A percentile compares a stretch with the other conserved stretches of the same genome.
phyloP scores from a whole-genome alignment of 2,329 filamentous ascomycete species.

The Aspergillus cejpii region DNA sequence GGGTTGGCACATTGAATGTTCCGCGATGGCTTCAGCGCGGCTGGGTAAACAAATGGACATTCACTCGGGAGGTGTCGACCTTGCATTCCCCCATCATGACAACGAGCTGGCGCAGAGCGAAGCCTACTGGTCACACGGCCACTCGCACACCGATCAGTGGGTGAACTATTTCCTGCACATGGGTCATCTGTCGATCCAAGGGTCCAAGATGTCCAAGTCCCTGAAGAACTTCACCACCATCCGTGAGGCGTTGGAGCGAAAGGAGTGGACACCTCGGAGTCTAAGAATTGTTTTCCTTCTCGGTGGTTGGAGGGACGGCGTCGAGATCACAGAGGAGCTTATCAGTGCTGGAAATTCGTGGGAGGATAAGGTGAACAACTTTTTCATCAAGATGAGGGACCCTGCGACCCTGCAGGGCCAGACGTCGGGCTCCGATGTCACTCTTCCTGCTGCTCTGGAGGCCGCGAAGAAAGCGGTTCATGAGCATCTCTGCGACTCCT shows the following conservation, averaged over 20 bases:
- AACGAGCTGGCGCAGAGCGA: conserved; percentile 88
- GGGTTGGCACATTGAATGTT: conserved; percentile 97
- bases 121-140: conserved; percentile 60
- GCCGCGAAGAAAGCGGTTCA: conserved; percentile 53
- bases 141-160: conserved; percentile 58
- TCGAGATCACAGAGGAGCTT: conserved; percentile 84
- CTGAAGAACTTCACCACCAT: conserved; percentile 96
- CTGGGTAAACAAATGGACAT: conserved; percentile 82
- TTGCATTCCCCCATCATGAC: conserved; percentile 87
- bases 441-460: conserved; percentile 46
- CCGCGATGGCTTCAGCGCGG: conserved; percentile 87
- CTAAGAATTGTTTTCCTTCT: conserved; percentile 82
- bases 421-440: conserved; percentile 21
- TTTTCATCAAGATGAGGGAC: conserved; percentile 56
- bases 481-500: conserved; percentile 69
- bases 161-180: conserved; percentile 95
- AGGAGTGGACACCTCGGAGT: conserved; percentile 68
- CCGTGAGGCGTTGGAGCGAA: conserved; percentile 63
- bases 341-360: conserved; percentile 66
- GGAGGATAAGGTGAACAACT: conserved; percentile 72
- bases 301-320: conserved; percentile 81
- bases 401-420: conserved; percentile 26
- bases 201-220: conserved; percentile 92
- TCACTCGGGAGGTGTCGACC: conserved; percentile 85
- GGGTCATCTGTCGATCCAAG: conserved; percentile 82